phyloP scores from a whole-genome alignment of 1,284 basidiomycete genomes.

The Cryptococcus sp. region DNA sequence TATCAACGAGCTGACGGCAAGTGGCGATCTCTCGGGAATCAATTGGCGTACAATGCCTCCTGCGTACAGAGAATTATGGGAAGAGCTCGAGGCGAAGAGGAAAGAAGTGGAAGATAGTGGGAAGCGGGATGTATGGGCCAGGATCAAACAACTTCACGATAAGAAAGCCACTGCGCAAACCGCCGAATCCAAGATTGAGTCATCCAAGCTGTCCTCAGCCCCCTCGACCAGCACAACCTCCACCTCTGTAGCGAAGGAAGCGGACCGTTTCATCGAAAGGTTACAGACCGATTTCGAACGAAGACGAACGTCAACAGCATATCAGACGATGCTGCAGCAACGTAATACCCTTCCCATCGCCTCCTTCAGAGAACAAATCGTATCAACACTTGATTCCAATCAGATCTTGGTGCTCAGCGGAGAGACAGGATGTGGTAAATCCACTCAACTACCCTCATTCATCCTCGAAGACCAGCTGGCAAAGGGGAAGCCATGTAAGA shows the following conservation, averaged over 20 bases:
- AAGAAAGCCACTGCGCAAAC: constrained; percentile 9
- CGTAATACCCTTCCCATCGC: constrained; percentile 86
- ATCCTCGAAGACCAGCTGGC: constrained; percentile 89
- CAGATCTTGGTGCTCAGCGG: constrained; percentile 93
- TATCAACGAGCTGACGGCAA: constrained; percentile 70
- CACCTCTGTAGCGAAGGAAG: background rate
- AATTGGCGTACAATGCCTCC: constrained; percentile 68
- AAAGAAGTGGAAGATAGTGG: constrained; percentile 65
- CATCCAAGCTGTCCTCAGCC: background rate
- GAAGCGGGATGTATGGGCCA: constrained; percentile 72
- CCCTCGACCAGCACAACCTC: background rate
- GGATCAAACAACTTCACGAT: constrained; percentile 57
- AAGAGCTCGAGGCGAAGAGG: constrained; percentile 74
- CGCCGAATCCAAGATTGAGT: background rate
- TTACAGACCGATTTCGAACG: constrained; percentile 64
- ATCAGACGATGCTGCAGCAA: constrained; percentile 69
- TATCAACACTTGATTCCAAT: constrained; percentile 69
- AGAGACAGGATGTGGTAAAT: constrained; percentile 98
- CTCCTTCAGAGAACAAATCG: constrained; percentile 73
- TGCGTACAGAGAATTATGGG: constrained; percentile 87
- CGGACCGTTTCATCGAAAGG: constrained; percentile 29
- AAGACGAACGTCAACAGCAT: constrained; percentile 65
- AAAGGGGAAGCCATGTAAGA: constrained; percentile 80
- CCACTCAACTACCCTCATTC: constrained; percentile 93
- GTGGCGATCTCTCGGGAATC: constrained; percentile 30